phyloP scores from a whole-genome alignment of 768 basidiomycete genomes.

The Psilocybe sp. region DNA sequence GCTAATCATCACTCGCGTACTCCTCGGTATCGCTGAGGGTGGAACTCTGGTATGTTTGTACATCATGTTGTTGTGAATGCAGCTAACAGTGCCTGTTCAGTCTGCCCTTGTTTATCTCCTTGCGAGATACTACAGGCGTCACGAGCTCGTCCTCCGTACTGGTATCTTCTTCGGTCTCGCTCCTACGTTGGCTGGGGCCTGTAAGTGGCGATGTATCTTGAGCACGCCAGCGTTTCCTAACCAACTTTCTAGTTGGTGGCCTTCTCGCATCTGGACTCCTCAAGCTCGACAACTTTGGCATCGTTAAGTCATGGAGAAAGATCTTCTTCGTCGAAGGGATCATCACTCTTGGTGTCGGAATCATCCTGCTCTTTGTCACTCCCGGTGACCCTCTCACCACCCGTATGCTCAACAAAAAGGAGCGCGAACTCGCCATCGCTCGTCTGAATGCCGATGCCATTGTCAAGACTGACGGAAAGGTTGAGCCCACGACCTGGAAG shows the following conservation, averaged over 20 bases:
- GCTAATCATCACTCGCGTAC: constrained; percentile 1
- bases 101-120: constrained; percentile 34
- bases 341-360: constrained; percentile 20
- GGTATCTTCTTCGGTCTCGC: constrained; percentile 30
- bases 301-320: constrained; percentile 29
- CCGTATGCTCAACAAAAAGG: constrained; percentile 20
- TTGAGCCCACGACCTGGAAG: constrained; percentile 17
- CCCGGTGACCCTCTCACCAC: constrained; percentile 23
- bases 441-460: constrained; percentile 22
- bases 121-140: constrained; percentile 30
- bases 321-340: constrained; percentile 26
- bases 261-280: constrained; percentile 31
- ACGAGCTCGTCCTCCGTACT: constrained; percentile 28
- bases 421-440: constrained; percentile 21
- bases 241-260: constrained; percentile 23
- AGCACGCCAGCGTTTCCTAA: background rate
- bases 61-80: background rate
- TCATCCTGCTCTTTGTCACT: constrained; percentile 21
- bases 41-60: constrained; percentile 30
- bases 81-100: constrained; percentile 12
- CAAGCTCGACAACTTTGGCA: constrained; percentile 24
- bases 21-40: constrained; percentile 2
- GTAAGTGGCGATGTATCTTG: constrained; percentile 10
- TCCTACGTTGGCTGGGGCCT: constrained; percentile 28
- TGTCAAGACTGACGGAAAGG: constrained; percentile 19